Percentiles rank a stretch among this genome's conserved stretches.
These are phyloP conservation scores for Acer campestre DNA, from an alignment of 345 rosid genomes.

Conservation along the genomic window DNA sequence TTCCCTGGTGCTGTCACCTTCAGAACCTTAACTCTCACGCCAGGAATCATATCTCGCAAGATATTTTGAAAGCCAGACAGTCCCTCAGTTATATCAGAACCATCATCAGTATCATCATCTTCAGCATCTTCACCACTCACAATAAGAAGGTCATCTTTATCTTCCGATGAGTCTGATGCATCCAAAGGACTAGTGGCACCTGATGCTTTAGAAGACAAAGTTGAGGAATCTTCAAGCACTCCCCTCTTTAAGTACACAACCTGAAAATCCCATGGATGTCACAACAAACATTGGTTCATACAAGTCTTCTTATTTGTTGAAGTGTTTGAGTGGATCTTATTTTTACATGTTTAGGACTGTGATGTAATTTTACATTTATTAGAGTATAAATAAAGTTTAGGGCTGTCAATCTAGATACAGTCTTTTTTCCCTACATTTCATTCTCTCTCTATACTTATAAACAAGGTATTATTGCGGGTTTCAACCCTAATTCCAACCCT, in stretches of 20 bases:
- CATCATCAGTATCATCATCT: constrained; percentile 66
- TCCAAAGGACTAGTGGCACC: constrained; percentile 43
- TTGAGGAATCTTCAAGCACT: constrained; percentile 46
- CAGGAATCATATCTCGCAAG: constrained; percentile 86
- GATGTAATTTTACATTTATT: background rate
- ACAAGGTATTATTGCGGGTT: too few species aligned
- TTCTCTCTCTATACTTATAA: background rate
- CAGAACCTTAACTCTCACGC: constrained; percentile 80
- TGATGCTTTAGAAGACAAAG: constrained; percentile 40
- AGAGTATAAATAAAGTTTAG: background rate
- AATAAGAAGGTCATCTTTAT: constrained; percentile 48
- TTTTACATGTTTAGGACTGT: background rate
- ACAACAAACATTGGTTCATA: constrained; percentile 13
- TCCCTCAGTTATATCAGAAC: constrained; percentile 71
- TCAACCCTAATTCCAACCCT: too few species aligned
- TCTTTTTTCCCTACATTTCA: background rate
- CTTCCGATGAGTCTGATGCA: constrained; percentile 57
- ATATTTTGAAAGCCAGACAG: constrained; percentile 72
- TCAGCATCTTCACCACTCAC: constrained; percentile 61
- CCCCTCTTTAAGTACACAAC: constrained; percentile 78
- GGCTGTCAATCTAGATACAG: background rate
- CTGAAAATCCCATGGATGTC: constrained; percentile 43
- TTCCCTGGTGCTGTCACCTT: constrained; percentile 77
- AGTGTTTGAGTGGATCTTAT: background rate
- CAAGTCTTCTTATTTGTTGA: background rate